Evolutionary conservation across 768 basidiomycete species (phyloP), one percentile per base, ranked within the genome.

Genomic region (Russula compacta): DNA sequence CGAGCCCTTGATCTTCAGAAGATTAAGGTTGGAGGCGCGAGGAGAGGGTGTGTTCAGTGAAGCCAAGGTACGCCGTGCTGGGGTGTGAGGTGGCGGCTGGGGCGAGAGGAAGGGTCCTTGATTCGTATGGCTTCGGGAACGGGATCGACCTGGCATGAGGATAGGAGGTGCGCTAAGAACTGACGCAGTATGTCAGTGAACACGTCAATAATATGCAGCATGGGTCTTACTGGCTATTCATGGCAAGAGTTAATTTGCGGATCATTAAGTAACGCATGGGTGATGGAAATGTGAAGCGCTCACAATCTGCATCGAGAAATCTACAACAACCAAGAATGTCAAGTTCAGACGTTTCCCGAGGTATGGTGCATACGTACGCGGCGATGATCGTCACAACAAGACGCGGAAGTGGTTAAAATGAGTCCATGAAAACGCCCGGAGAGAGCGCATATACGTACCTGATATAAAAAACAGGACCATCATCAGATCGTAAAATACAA

Each of bases 1-100:
- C 67, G 84, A 82, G 53, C 88, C 87, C 66, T 87, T 85, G 39
- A 84, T 72, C 69, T 83, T 83, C 39, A 84, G 77, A 68, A 81
- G 80, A 63, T 72, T 77, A 9, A 76, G 71, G 58, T 81, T 74
- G n/a, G 77, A 73, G 50, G 80, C 75, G 66, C 85, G 86, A 1
- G 80, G 86, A n/a, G 86, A 85, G 59, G 86, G 86, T 47, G 86
- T 89, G 47, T 81, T 80, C 64, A 78, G 67, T 49, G 71, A 69
- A 38, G 70, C 74, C 43, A 76, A 69, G 29, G 78, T 72, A 39
- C 71, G 73, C 61, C 73, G 70, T 54, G 67, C 69, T 29, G 75
- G 71, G 4, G 66, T 59, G 65, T 75, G 70, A 62, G 70, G 68
- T 69, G 69, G 59, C 29, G 66, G 51, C 54, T 63, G n/a, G 66